Conservation (phyloP, 2,329 filamentous ascomycete species). For the Neofusicoccum cordaticola region DNA sequence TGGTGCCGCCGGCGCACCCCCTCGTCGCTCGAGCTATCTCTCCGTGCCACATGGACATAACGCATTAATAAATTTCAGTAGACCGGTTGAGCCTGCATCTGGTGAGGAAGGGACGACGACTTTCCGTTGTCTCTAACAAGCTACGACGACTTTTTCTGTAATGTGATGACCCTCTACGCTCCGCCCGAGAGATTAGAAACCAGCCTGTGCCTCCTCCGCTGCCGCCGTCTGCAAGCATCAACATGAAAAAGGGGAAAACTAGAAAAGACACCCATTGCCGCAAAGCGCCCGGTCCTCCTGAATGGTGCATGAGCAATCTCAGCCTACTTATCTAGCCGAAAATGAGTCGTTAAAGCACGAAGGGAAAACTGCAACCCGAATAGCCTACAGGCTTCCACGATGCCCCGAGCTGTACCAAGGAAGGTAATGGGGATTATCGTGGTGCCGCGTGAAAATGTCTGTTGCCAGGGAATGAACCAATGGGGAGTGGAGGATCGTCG, state of each 20-base stretch:
- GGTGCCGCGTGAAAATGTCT: slow-evolving; percentile 15
- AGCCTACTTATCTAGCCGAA: slow-evolving; percentile 16
- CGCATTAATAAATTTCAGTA: slow-evolving; percentile 15
- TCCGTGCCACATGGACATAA: not conserved
- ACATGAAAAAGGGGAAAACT: slow-evolving; percentile 15
- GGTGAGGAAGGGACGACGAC: slow-evolving; percentile 11
- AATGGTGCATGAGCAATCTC: slow-evolving; percentile 18
- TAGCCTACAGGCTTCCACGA: slow-evolving; percentile 12
- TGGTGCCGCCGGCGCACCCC: not conserved
- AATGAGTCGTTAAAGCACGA: slow-evolving; percentile 16
- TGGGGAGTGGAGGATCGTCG: slow-evolving; percentile 4
- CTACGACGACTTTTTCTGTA: slow-evolving; percentile 16
- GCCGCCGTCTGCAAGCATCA: slow-evolving; percentile 17
- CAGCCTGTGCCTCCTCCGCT: slow-evolving; percentile 15
- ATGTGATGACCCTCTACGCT: slow-evolving; percentile 17
- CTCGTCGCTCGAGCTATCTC: not conserved
- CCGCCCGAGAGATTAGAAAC: slow-evolving; percentile 16
- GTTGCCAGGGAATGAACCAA: slow-evolving; percentile 15
- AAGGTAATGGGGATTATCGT: slow-evolving; percentile 16
- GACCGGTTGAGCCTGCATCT: slow-evolving; percentile 9
- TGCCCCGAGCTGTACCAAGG: slow-evolving; percentile 9
- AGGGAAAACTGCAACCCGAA: slow-evolving; percentile 16
- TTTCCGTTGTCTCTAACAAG: slow-evolving; percentile 17
- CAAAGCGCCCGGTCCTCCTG: slow-evolving; percentile 19
- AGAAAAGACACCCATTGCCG: slow-evolving; percentile 17